Percentiles rank a stretch among this genome's conserved stretches.
Conservation (phyloP, 208 protist genomes). For the Trypanosoma congolense region DNA sequence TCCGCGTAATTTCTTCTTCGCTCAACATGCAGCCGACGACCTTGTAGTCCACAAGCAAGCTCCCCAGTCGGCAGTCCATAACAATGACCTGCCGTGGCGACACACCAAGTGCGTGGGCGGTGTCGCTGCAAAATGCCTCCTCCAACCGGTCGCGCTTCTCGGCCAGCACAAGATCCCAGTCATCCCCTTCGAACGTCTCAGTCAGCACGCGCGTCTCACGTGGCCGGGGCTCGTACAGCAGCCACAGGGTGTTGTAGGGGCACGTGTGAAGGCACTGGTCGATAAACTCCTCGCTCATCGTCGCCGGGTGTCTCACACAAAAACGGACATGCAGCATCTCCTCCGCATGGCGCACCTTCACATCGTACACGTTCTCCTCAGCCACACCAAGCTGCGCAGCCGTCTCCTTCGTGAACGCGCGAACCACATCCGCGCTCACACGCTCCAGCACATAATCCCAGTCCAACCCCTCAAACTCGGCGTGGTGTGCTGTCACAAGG, state of each 20-base stretch:
- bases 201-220: not conserved
- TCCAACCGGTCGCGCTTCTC: constrained; percentile 3
- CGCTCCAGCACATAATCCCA: too few species aligned
- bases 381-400: too few species aligned
- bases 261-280: not conserved
- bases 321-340: not conserved
- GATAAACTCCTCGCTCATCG: not conserved
- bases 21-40: not conserved
- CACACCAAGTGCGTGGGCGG: constrained; percentile 30
- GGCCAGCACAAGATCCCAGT: not conserved
- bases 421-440: too few species aligned
- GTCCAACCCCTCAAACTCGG: too few species aligned
- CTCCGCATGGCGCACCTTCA: constrained; percentile 4
- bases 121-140: constrained; percentile 37
- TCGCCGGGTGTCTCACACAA: not conserved
- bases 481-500: constrained; percentile 33
- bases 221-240: not conserved
- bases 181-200: not conserved
- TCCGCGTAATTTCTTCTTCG: constrained; percentile 1
- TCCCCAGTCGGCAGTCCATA: constrained; percentile 8
- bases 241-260: not conserved
- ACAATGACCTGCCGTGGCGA: constrained; percentile 22
- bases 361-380: too few species aligned
- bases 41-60: constrained; percentile 28
- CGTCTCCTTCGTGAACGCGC: too few species aligned